Evolutionary conservation across 768 basidiomycete species (phyloP).

Genomic region (Phanerodontia chrysosporium): DNA sequence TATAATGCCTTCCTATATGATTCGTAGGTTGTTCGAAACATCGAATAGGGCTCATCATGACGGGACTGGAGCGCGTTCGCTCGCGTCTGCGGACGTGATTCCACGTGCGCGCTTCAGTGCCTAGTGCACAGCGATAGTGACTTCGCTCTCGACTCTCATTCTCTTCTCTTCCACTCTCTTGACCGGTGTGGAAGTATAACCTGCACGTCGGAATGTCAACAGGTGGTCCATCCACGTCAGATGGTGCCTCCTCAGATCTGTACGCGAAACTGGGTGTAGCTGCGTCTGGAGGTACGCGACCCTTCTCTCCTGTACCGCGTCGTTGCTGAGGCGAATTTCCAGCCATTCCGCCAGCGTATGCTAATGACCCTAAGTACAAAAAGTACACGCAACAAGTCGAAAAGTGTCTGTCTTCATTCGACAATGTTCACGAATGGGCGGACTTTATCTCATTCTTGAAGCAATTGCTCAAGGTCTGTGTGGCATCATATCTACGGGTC

Average conservation of each 20-base stretch:
- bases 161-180: background rate
- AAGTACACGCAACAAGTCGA: slow-evolving; percentile 93
- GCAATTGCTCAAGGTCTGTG: slow-evolving; percentile 78
- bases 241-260: background rate
- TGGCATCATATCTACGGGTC: too few relatives aligned
- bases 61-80: background rate
- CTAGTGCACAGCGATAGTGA: background rate
- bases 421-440: slow-evolving; percentile 97
- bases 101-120: slow-evolving; percentile 9
- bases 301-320: background rate
- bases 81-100: slow-evolving; percentile 2
- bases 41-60: too few relatives aligned
- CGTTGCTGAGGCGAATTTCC: background rate
- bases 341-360: slow-evolving; percentile 43
- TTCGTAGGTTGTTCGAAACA: too few relatives aligned
- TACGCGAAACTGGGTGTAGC: background rate
- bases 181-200: background rate
- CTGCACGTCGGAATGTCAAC: slow-evolving; percentile 2
- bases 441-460: slow-evolving; percentile 98
- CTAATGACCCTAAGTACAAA: slow-evolving; percentile 88
- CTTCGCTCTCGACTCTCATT: background rate
- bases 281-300: background rate
- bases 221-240: background rate
- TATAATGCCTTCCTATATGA: background rate
- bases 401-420: slow-evolving; percentile 87